These are phyloP conservation scores for Pythium inflatum DNA, from an alignment of 352 stramenopile species.

Conservation along the genomic window DNA sequence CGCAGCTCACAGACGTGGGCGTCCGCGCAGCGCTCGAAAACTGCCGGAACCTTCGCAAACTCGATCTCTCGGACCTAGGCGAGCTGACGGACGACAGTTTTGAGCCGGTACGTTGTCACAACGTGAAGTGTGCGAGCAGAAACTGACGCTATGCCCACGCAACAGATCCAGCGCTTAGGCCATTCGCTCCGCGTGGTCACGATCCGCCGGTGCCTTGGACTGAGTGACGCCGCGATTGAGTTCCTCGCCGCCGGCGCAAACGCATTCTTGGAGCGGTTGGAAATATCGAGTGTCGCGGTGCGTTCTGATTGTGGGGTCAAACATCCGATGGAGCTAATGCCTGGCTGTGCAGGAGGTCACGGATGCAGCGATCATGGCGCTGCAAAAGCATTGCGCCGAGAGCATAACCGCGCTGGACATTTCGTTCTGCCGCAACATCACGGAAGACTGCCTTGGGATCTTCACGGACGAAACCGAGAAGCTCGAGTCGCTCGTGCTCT, in stretches of 20 bases:
- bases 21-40: conserved; percentile 54
- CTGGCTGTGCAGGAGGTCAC: conserved; percentile 49
- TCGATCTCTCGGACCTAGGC: conserved; percentile 76
- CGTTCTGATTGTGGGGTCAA: conserved; percentile 29
- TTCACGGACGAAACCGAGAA: conserved; percentile 56
- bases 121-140: not conserved
- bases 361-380: conserved; percentile 48
- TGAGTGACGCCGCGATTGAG: conserved; percentile 63
- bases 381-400: conserved; percentile 55
- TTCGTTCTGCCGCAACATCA: conserved; percentile 77
- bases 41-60: conserved; percentile 55
- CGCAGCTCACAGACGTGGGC: conserved; percentile 60
- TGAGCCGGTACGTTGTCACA: conserved; percentile 47
- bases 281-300: conserved; percentile 82
- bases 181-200: conserved; percentile 59
- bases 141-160: not conserved
- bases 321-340: not conserved
- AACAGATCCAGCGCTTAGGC: conserved; percentile 50
- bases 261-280: conserved; percentile 56
- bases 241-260: conserved; percentile 65
- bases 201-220: conserved; percentile 61
- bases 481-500: conserved; percentile 58
- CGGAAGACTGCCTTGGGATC: conserved; percentile 66
- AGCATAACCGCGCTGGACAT: conserved; percentile 63
- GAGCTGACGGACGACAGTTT: conserved; percentile 70